These are phyloP conservation scores for Crithidia sp. DNA, from an alignment of 208 protist genomes.

Conservation along the genomic window DNA sequence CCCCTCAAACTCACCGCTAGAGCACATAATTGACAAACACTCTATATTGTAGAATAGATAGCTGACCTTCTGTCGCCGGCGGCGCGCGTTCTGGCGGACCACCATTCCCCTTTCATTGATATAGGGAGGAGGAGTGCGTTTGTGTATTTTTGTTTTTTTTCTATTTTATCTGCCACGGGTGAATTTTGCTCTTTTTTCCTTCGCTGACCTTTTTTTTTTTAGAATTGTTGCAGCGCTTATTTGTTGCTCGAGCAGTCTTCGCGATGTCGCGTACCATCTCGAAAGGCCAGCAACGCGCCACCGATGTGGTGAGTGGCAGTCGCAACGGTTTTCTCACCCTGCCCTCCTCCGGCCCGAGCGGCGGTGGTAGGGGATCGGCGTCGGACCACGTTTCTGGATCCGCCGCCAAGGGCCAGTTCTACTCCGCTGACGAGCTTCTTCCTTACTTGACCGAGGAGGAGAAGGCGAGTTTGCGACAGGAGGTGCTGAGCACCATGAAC, in stretches of 20 bases:
- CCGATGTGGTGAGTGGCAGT: constrained; percentile 30
- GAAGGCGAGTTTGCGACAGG: constrained; percentile 50
- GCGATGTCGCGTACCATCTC: constrained; percentile 27
- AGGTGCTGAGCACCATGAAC: constrained; percentile 76
- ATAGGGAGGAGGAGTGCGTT: background rate
- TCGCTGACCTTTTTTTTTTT: constrained; percentile 1
- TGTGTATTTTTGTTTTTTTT: background rate
- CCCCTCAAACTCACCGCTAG: too few species aligned
- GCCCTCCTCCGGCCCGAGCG: background rate
- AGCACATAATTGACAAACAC: too few species aligned
- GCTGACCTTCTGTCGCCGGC: too few species aligned
- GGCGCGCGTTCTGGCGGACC: too few species aligned
- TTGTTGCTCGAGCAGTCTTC: background rate
- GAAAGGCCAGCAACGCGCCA: constrained; percentile 35
- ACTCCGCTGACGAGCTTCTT: constrained; percentile 70
- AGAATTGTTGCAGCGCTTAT: constrained; percentile 13
- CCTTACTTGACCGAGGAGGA: constrained; percentile 74
- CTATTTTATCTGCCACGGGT: background rate
- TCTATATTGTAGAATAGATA: too few species aligned
- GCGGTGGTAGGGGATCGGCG: background rate
- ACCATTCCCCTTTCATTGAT: too few species aligned
- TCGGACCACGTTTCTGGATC: background rate
- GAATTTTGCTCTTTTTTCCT: too few species aligned
- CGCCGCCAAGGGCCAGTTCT: constrained; percentile 41
- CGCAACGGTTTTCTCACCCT: constrained; percentile 30